A percentile compares a stretch with the other conserved stretches of the same genome.
phyloP scores from a whole-genome alignment of 148 eudicot species.

The Fagopyrum homotropicum region DNA sequence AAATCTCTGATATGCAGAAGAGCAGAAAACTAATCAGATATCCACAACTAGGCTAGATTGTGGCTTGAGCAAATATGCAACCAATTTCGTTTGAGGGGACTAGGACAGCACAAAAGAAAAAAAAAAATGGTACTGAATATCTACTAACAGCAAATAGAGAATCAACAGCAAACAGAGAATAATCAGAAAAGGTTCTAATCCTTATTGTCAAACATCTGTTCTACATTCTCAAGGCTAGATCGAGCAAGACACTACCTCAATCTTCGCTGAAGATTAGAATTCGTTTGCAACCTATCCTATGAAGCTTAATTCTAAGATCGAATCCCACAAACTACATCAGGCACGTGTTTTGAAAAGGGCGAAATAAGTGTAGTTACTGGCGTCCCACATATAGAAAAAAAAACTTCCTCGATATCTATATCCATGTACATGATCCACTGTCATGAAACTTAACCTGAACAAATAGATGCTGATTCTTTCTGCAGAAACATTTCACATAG shows the following conservation, averaged over 20 bases:
- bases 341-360: not conserved
- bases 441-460: not conserved
- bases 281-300: not conserved
- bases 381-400: not conserved
- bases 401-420: not conserved
- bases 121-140: not conserved
- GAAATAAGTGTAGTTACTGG: not conserved
- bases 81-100: not conserved
- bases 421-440: not conserved
- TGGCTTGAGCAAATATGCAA: not conserved
- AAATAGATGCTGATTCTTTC: not conserved
- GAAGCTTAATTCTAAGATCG: not conserved
- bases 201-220: constrained; percentile 2
- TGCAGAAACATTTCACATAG: not conserved
- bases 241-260: not conserved
- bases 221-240: not conserved
- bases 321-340: not conserved
- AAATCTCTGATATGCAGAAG: constrained; percentile 17
- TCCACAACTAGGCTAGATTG: not conserved
- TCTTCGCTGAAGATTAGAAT: not conserved
- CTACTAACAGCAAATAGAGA: not conserved
- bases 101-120: not conserved
- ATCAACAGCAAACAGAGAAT: not conserved
- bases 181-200: not conserved
- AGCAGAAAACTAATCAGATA: not conserved